A percentile compares a stretch with the other conserved stretches of the same genome.
phyloP scores from a whole-genome alignment of 2,329 filamentous ascomycete genomes.

The Microcyclosporella mali region DNA sequence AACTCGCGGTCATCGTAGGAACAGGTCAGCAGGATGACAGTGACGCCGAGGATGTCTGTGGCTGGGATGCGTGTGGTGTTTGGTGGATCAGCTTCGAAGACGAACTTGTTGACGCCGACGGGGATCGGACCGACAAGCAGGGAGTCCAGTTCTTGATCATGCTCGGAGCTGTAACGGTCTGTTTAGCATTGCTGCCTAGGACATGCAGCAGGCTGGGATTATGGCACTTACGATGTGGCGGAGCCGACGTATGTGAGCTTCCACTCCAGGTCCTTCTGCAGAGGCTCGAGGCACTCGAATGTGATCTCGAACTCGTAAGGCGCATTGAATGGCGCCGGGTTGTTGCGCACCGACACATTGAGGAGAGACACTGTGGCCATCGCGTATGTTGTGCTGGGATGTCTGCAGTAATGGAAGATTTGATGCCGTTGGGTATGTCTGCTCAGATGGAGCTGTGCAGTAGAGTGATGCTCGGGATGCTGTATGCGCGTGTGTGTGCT shows the following conservation, averaged over 20 bases:
- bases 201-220: background rate
- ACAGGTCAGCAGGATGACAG: constrained; percentile 92
- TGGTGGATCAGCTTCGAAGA: constrained; percentile 92
- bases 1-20: constrained; percentile 96
- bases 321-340: constrained; percentile 87
- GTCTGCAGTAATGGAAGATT: background rate
- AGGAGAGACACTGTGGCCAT: constrained; percentile 97
- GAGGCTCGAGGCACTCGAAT: constrained; percentile 90
- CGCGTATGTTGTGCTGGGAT: constrained; percentile 29
- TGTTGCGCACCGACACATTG: constrained; percentile 93
- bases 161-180: constrained; percentile 64
- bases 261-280: constrained; percentile 98
- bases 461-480: background rate
- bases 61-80: constrained; percentile 86
- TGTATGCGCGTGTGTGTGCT: background rate
- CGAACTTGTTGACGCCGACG: constrained; percentile 95
- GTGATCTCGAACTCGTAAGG: constrained; percentile 98
- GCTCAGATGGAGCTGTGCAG: background rate
- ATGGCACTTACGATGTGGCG: constrained; percentile 76
- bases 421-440: background rate
- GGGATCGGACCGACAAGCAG: constrained; percentile 96
- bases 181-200: constrained; percentile 8
- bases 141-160: constrained; percentile 96
- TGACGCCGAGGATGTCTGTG: constrained; percentile 92
- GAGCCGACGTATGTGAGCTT: constrained; percentile 98